Evolutionary conservation across 805 yeast genomes (phyloP).

Genomic region (Kluyveromyces wickerhamii): DNA sequence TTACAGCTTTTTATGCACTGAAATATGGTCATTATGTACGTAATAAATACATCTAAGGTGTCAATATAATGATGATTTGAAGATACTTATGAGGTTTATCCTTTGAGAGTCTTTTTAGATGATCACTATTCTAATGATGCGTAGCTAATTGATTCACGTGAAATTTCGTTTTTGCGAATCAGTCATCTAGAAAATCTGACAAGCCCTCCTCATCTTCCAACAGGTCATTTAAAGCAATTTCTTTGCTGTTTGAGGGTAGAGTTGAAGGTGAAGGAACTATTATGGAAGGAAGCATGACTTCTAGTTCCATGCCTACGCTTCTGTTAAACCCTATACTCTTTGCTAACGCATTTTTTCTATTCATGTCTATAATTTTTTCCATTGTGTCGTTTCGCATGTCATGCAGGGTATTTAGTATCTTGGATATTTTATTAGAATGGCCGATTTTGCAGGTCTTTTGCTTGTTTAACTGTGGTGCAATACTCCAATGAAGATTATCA

Average conservation of each 20-base stretch:
- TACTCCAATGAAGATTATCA: constrained; percentile 3
- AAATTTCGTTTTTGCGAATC: no score
- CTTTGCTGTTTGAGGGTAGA: neutral
- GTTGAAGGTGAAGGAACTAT: neutral
- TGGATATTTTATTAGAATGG: constrained; percentile 14
- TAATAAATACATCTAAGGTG: no score
- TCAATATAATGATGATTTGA: no score
- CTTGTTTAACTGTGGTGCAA: constrained; percentile 14
- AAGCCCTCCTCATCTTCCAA: constrained; percentile 6
- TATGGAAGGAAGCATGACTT: constrained; percentile 1
- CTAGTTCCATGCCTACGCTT: constrained; percentile 3
- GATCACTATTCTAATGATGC: no score
- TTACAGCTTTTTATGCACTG: no score
- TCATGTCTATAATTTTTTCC: constrained; percentile 21
- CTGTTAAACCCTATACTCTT: constrained; percentile 9
- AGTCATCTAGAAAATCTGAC: constrained; percentile 8
- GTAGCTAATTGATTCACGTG: no score
- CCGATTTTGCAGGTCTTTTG: constrained; percentile 10
- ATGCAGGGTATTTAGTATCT: constrained; percentile 12
- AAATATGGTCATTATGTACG: constrained; percentile 8
- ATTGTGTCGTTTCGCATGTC: constrained; percentile 11
- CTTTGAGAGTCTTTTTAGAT: no score
- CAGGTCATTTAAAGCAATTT: neutral
- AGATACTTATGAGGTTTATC: no score
- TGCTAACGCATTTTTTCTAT: constrained; percentile 22